Evolutionary conservation across 2,329 filamentous ascomycete species (phyloP).

Genomic region (Leptographium wingfieldii): DNA sequence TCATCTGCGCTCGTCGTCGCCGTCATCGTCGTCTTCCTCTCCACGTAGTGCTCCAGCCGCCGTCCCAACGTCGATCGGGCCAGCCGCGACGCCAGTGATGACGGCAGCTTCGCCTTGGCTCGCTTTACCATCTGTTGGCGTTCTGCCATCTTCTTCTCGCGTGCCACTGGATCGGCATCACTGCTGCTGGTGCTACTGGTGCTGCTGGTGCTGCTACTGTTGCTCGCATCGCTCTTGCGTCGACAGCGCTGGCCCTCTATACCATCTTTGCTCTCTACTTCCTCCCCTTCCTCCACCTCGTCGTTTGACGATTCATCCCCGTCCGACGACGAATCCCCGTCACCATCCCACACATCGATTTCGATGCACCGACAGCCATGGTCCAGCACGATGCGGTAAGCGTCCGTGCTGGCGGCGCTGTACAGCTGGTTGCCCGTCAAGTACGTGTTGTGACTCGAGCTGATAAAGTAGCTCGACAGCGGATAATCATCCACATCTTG

Average conservation of each 20-base stretch:
- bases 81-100: conserved; percentile 30
- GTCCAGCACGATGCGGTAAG: conserved; percentile 73
- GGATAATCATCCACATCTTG: conserved; percentile 54
- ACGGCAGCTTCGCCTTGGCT: conserved; percentile 46
- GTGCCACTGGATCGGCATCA: conserved; percentile 17
- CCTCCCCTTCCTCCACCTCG: conserved; percentile 41
- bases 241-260: too few relatives aligned
- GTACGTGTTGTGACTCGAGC: conserved; percentile 92
- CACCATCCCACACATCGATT: conserved; percentile 91
- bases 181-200: conserved; percentile 6
- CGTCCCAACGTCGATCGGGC: conserved; percentile 35
- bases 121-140: conserved; percentile 49
- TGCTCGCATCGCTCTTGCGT: not conserved
- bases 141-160: conserved; percentile 16
- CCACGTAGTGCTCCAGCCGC: conserved; percentile 24
- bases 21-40: conserved; percentile 13
- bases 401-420: conserved; percentile 74
- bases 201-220: not conserved
- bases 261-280: conserved; percentile 12
- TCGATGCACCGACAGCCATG: conserved; percentile 85
- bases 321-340: conserved; percentile 26
- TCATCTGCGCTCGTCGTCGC: not conserved
- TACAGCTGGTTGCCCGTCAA: conserved; percentile 79
- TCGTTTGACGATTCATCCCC: conserved; percentile 11
- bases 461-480: conserved; percentile 84